These are phyloP conservation scores for Tuber aestivum DNA, from an alignment of 495 filamentous ascomycete species.

Conservation along the genomic window DNA sequence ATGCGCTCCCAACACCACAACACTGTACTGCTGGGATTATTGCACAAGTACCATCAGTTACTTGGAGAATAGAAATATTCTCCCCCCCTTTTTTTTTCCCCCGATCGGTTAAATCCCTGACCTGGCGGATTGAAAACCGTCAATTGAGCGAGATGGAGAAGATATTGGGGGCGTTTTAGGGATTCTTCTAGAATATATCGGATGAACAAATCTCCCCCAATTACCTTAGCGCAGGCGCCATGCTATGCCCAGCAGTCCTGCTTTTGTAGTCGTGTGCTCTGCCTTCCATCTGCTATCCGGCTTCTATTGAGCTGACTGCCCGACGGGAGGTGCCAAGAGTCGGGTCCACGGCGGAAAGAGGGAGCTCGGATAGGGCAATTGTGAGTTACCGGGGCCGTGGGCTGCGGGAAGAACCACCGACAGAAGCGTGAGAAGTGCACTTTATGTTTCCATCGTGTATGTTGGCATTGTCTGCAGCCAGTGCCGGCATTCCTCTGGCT, in stretches of 20 bases:
- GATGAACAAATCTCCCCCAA: constrained; percentile 4
- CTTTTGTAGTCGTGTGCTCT: neutral
- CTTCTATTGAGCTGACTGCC: neutral
- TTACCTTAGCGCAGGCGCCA: neutral
- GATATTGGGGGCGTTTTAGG: neutral
- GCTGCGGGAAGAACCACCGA: neutral
- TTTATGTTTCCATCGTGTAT: neutral
- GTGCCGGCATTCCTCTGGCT: neutral
- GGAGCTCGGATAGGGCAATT: neutral
- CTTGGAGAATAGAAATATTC: no score
- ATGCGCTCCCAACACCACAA: no score
- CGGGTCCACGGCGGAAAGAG: neutral
- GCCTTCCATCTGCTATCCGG: neutral
- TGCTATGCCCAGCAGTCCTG: neutral
- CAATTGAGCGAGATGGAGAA: neutral
- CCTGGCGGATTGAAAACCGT: neutral
- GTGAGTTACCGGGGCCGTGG: neutral
- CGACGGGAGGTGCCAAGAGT: neutral
- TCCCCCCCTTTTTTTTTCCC: neutral
- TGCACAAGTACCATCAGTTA: no score
- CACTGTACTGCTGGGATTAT: no score
- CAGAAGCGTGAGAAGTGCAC: neutral
- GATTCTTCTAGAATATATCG: constrained; percentile 2
- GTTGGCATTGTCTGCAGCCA: neutral
- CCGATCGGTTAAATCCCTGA: neutral